Base-by-base conservation (phyloP, 768 basidiomycete genomes). In the Boletus rufocinnamomeus region DNA sequence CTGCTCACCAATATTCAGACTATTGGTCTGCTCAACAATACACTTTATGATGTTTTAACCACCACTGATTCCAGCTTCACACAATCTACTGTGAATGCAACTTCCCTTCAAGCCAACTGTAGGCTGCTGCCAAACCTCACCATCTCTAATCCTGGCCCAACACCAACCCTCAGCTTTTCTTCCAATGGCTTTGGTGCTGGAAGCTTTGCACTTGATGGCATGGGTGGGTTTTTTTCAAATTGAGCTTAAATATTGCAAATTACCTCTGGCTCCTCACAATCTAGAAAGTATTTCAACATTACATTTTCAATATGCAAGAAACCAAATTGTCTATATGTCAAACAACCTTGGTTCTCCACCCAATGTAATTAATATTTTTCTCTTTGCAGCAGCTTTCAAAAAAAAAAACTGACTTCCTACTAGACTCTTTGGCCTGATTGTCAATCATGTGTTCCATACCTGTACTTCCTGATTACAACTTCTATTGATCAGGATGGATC, bases 391-490 rank as follows among this genome's bases (percentile, higher is more conserved):
- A 25, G 17, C 7, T 44, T 4, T 16, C 7, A 9, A 44, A 23
- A 44, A 44, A 2, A 4, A 16, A 7, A 44, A 11, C 16, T 7
- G 2, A 44, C 14, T 2, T 14, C 13, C 0, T 44, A 0, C 43
- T 2, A 44, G 43, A 5, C 13, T 17, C 3, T 6, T 37, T 37
- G 14, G 17, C 6, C 37, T 37, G 1, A 2, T 17, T 17, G 14
- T 37, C 37, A 37, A 37, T 37, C 16, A 16, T 37, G 13, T 34
- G 4, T 47, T 25, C 23, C 43, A 21, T 56, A 53, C 10, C 27
- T 64, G 0, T 59, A 56, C 3, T 65, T 66, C 28, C 32, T 63
- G 2, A 46, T 57, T 1, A 63, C 65, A 37, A 58, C 65, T 9
- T 28, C 17, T 37, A 3, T 64, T 28, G 35, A 61, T 13, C 11